phyloP scores from a whole-genome alignment of 768 basidiomycete species.

The Rhizopogon vinicolor region DNA sequence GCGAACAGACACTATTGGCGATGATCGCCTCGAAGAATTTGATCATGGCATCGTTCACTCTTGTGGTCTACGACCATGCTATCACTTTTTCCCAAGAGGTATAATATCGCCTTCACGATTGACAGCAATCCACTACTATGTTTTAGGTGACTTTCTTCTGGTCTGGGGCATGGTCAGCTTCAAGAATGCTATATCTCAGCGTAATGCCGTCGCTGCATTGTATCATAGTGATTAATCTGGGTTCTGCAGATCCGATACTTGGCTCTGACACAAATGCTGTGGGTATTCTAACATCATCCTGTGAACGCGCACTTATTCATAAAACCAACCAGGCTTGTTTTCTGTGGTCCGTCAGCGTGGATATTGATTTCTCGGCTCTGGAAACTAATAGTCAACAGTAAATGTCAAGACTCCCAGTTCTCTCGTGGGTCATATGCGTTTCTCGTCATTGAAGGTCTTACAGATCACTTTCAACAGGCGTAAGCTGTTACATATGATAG shows the following conservation, averaged over 20 bases:
- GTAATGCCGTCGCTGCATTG: not conserved
- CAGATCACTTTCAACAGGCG: not conserved
- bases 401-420: too few relatives aligned
- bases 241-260: not conserved
- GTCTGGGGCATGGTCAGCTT: not conserved
- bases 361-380: not conserved
- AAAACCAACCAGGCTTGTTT: not conserved
- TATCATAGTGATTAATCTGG: not conserved
- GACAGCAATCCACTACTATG: not conserved
- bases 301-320: not conserved
- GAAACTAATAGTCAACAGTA: not conserved
- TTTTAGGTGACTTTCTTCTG: not conserved
- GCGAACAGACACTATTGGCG: not conserved
- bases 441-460: not conserved
- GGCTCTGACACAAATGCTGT: not conserved
- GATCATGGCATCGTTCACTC: not conserved
- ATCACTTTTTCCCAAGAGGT: slow-evolving; percentile 39
- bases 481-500: not conserved
- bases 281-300: not conserved
- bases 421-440: not conserved
- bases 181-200: not conserved
- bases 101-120: not conserved
- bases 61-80: slow-evolving; percentile 8
- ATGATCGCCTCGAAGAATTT: not conserved
- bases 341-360: not conserved